Conservation (phyloP, 768 basidiomycete genomes). For the Lactarius sanguifluus region DNA sequence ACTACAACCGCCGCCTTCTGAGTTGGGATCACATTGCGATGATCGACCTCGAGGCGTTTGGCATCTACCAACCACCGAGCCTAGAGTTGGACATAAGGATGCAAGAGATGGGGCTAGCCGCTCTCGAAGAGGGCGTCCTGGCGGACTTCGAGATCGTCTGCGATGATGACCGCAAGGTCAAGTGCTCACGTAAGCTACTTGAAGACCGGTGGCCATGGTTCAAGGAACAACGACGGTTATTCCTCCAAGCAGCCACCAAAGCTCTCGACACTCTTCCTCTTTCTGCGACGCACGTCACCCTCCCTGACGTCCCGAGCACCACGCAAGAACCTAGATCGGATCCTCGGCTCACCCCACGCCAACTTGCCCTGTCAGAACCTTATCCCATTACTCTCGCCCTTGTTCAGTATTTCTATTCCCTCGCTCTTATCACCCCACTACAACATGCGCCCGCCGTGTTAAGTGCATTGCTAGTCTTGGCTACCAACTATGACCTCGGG, state of each 20-base stretch:
- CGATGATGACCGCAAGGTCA: slow-evolving; percentile 82
- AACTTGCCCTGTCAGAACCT: slow-evolving; percentile 81
- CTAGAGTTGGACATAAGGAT: slow-evolving; percentile 64
- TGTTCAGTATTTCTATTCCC: slow-evolving; percentile 91
- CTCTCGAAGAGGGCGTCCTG: slow-evolving; percentile 76
- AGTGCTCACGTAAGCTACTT: slow-evolving; percentile 80
- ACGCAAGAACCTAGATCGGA: slow-evolving; percentile 59
- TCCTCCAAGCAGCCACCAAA: slow-evolving; percentile 56
- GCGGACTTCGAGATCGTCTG: slow-evolving; percentile 93
- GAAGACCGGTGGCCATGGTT: slow-evolving; percentile 98
- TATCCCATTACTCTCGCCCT: slow-evolving; percentile 87
- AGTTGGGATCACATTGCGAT: slow-evolving; percentile 92
- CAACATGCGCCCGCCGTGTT: slow-evolving; percentile 91
- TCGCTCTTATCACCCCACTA: slow-evolving; percentile 81
- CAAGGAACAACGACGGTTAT: slow-evolving; percentile 61
- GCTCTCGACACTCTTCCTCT: slow-evolving; percentile 59
- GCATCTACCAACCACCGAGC: slow-evolving; percentile 87
- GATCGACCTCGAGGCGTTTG: slow-evolving; percentile 91
- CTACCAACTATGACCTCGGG: slow-evolving; percentile 75
- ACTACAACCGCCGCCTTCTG: slow-evolving; percentile 87
- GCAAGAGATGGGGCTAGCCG: slow-evolving; percentile 82
- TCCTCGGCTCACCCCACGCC: slow-evolving; percentile 76
- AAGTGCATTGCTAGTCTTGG: slow-evolving; percentile 79
- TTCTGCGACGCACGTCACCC: slow-evolving; percentile 59
- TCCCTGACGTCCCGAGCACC: slow-evolving; percentile 57